Evolutionary conservation across 345 rosid genomes (phyloP).

Genomic region (Syzygium oleosum): DNA sequence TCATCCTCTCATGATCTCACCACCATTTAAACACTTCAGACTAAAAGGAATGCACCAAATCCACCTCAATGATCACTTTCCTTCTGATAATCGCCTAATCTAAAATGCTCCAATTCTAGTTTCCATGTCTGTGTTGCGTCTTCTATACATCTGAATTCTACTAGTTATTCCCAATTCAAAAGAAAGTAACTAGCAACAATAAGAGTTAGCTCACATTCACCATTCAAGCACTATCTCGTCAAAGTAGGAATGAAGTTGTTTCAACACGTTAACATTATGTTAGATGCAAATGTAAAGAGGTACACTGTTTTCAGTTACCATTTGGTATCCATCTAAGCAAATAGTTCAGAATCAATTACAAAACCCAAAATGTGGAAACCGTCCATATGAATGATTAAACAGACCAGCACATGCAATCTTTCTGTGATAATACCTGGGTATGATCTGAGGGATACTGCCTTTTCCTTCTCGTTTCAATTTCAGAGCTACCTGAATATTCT

Average conservation of each 20-base stretch:
- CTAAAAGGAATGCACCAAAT: neutral
- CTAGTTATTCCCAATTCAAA: neutral
- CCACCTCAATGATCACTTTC: neutral
- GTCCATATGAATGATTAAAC: neutral
- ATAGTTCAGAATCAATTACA: neutral
- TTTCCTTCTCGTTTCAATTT: constrained; percentile 15
- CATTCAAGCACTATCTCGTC: neutral
- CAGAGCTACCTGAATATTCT: constrained; percentile 9
- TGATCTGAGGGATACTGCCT: constrained; percentile 58
- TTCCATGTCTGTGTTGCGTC: neutral
- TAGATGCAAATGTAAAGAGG: neutral
- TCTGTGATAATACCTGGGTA: constrained; percentile 44
- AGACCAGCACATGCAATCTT: neutral
- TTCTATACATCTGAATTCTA: neutral
- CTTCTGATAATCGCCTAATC: neutral
- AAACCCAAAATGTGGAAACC: neutral
- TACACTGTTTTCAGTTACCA: neutral
- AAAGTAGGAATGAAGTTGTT: neutral
- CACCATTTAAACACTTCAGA: neutral
- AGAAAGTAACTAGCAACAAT: neutral
- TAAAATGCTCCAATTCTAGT: neutral
- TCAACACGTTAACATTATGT: neutral
- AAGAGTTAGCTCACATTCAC: neutral
- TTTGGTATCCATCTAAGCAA: neutral
- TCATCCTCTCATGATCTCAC: neutral